Evolutionary conservation across 73 alveolate genomes (phyloP), one percentile per base, ranked within the genome.

Genomic region (Blepharisma stoltei): DNA sequence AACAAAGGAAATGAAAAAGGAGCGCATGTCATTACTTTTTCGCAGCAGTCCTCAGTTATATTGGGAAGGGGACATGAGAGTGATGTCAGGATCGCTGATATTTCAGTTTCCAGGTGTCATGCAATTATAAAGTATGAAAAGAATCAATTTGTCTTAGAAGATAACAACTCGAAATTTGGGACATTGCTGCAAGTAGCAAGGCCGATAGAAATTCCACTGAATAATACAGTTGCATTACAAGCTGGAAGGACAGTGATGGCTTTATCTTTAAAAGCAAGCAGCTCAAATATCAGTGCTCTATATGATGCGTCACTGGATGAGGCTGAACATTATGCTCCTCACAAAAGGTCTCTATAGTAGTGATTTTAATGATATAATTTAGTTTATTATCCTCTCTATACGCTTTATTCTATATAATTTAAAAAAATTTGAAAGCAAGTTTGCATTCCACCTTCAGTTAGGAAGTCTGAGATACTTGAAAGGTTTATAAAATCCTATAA

Each of bases 51-150:
- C 67, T 73, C 53, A 32, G 68, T 80, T 50, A 80, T 50, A 44
- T 69, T 80, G 27, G 98, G 98, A 0, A 83, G 98, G 67, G 92
- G 95, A 20, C 96, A 89, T 65, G 98, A 93, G 38, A 60, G 91
- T 45, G 94, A 93, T 38, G 78, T 93, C 7, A 68, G 94, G 50
- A 83, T 93, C 11, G 81, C 82, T 45, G 98, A 93, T 77, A 93
- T 93, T 9, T 81, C 94, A 6, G 98, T 92, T 6, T 89, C 96
- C 6, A 83, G 98, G 68, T 77, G 83, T 77, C 98, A 92, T 80
- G 96, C 96, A 3, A 52, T 77, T 21, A 81, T 92, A 6, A 90
- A 82, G 54, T 80, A 77, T 25, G 37, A 60, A 6, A 53, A 65
- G 48, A 20, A 68, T 11, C 76, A 79, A 54, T 55, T 83, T 37